These are phyloP conservation scores for Aspergillus nidulans DNA, from an alignment of 495 filamentous ascomycete genomes.

Conservation along the genomic window DNA sequence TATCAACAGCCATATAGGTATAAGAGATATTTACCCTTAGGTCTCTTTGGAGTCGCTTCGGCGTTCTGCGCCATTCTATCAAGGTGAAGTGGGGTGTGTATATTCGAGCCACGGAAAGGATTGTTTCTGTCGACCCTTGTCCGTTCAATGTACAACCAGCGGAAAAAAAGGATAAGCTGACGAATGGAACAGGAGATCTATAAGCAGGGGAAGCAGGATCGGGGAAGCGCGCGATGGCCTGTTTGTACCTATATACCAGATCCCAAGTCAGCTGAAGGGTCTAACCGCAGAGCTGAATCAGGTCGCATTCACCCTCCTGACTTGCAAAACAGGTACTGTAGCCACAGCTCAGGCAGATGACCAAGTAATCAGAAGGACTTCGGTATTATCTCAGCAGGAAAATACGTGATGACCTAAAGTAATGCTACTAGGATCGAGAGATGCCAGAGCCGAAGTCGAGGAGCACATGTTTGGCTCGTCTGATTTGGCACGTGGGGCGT, in stretches of 20 bases:
- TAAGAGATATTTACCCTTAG: constrained; percentile 60
- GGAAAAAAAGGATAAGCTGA: neutral
- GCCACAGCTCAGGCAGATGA: neutral
- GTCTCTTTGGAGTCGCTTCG: constrained; percentile 54
- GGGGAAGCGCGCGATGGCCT: constrained; percentile 6
- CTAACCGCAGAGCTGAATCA: constrained; percentile 6
- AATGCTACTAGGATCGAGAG: neutral
- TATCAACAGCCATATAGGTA: neutral
- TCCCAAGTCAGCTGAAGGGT: constrained; percentile 12
- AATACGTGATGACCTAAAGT: neutral
- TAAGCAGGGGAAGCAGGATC: neutral
- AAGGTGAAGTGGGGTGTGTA: neutral
- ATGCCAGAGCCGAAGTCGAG: constrained; percentile 6
- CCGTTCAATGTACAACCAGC: neutral
- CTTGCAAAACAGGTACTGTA: neutral
- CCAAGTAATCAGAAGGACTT: neutral
- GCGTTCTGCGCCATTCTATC: constrained; percentile 32
- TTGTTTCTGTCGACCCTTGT: neutral
- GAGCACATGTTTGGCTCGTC: constrained; percentile 9
- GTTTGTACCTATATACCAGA: neutral
- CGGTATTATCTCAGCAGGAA: neutral
- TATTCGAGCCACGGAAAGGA: constrained; percentile 1
- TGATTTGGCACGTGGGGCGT: constrained; percentile 27
- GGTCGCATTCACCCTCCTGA: constrained; percentile 6
- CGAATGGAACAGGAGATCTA: constrained; percentile 8